A percentile compares a stretch with the other conserved stretches of the same genome.
Evolutionary conservation across 108 stramenopile species (phyloP).

Genomic region (Seminavis robusta): DNA sequence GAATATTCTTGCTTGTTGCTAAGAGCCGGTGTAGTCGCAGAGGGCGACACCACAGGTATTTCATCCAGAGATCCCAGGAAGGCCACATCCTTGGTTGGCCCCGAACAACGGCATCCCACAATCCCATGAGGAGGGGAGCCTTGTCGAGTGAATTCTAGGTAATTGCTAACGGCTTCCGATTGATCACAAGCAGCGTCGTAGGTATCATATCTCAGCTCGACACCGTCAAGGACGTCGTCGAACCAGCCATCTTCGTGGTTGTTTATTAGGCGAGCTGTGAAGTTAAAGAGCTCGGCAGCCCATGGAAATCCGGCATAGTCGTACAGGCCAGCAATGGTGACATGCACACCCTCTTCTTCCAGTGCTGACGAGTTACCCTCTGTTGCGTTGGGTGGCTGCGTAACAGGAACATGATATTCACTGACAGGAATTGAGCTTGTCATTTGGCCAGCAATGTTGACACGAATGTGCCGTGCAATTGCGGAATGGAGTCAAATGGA

Average conservation of each 20-base stretch:
- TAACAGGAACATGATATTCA: no score
- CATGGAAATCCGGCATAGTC: conserved; percentile 5
- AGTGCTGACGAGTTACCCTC: no score
- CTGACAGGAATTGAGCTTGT: no score
- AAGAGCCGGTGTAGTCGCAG: not conserved
- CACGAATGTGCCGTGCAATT: no score
- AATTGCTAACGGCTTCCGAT: conserved; percentile 1
- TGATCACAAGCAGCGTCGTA: conserved; percentile 10
- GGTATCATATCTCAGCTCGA: not conserved
- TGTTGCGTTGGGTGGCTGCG: no score
- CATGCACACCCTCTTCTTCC: no score
- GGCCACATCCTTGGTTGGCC: conserved; percentile 3
- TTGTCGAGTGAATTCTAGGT: conserved; percentile 1
- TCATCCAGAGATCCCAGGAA: not conserved
- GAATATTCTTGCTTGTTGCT: no score
- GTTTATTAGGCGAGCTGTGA: conserved; percentile 5
- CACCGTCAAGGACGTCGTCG: not conserved
- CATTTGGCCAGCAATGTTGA: no score
- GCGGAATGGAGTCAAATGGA: no score
- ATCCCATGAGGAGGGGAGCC: not conserved
- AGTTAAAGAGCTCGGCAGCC: conserved; percentile 4
- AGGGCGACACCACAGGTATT: conserved; percentile 1
- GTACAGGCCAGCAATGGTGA: conserved; percentile 12
- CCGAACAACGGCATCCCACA: conserved; percentile 16
- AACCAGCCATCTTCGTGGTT: conserved; percentile 8